Evolutionary conservation across 805 yeast species (phyloP), one percentile per base, ranked within the genome.

Genomic region (Wickerhamomyces tratensis): DNA sequence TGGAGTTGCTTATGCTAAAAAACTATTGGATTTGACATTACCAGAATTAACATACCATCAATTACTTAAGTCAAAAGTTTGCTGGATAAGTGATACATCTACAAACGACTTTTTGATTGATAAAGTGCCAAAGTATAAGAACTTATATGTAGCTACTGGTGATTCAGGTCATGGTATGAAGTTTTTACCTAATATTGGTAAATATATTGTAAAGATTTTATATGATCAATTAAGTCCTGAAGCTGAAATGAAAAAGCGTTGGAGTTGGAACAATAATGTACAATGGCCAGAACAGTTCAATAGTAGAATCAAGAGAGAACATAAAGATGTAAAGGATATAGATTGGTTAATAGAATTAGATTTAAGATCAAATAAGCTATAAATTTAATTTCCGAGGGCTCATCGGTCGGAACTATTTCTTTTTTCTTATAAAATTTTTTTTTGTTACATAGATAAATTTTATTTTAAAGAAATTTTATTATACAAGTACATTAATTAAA

Each of bases 81-180:
- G 72, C 48, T 68, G 72, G 73, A 60, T 67, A 38, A 45, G 59
- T 20, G 75, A 71, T 45, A 62, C 74, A 6, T 48, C 64, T 8
- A 65, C 65, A 43, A 56, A 66, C 7, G 63, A 69, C 43, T 69
- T 68, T 42, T 50, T 71, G 12, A 62, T 71, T 25, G 71, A 69
- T 46, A 44, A 44, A 27, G 58, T 64, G 25, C 76, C 75, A 2
- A 49, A 49, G 2, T 46, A 47, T 14, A 36, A 42, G 0, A 62
- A 61, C 27, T 54, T 67, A 2, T 60, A 46, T 40, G 65, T 71
- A n/a, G 74, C 72, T 0, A 58, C 70, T 10, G 77, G 77, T 14
- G 76, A 71, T 49, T 64, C 74, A 5, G 73, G 75, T 8, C 76
- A 71, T 51, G 72, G 62, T 5, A 71, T 63, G 53, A 71, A 71